These are phyloP conservation scores for Kregervanrija delftensis DNA, from an alignment of 805 yeast species.

Conservation along the genomic window DNA sequence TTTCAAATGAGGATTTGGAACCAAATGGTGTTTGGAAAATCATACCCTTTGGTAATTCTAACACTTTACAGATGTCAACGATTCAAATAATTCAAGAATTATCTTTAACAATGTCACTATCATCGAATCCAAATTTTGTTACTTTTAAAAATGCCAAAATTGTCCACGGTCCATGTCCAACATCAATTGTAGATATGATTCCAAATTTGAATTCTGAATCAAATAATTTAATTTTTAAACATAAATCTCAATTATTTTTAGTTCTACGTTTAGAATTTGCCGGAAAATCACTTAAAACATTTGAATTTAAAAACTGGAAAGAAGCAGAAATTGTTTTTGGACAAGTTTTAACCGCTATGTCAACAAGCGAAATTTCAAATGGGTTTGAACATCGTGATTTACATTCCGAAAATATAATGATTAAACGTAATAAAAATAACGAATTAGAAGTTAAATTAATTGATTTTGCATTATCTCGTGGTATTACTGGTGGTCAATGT, in stretches of 20 bases:
- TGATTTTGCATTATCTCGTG: conserved; percentile 52
- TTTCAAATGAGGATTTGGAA: conserved; percentile 15
- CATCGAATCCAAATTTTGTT: conserved; percentile 37
- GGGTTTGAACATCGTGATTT: conserved; percentile 69
- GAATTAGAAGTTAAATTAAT: conserved; percentile 37
- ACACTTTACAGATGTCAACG: conserved; percentile 34
- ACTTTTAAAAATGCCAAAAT: conserved; percentile 36
- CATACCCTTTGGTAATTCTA: conserved; percentile 44
- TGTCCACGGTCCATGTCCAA: conserved; percentile 33
- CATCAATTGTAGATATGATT: conserved; percentile 6
- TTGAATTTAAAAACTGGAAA: conserved; percentile 31
- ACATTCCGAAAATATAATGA: conserved; percentile 57
- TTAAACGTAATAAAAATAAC: conserved; percentile 23
- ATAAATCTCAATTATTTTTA: conserved; percentile 26
- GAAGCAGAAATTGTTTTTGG: conserved; percentile 42
- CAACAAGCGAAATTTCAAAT: conserved; percentile 42
- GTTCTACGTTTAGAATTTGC: conserved; percentile 34
- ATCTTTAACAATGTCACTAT: conserved; percentile 34
- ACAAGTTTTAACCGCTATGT: conserved; percentile 42
- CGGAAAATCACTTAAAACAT: conserved; percentile 39
- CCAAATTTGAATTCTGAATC: background rate
- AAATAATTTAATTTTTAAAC: background rate
- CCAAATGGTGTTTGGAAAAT: conserved; percentile 37
- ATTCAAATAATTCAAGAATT: conserved; percentile 41
- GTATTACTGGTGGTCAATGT: conserved; percentile 26